Evolutionary conservation across 345 rosid genomes (phyloP).

Genomic region (Anastatica hierochuntica): DNA sequence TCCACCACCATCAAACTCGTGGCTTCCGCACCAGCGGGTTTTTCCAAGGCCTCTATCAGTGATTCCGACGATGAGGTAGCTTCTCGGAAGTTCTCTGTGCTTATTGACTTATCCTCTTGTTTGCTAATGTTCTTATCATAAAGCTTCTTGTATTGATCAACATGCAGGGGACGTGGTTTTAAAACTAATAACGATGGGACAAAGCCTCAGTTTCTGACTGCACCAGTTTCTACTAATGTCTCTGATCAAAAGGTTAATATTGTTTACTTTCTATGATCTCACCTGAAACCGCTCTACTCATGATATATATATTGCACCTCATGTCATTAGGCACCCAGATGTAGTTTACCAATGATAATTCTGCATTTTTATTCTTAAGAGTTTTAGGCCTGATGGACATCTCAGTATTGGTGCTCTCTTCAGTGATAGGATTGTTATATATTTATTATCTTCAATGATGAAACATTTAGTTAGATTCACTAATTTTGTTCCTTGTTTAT

Average conservation of each 20-base stretch:
- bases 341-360: not conserved
- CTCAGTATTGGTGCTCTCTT: slow-evolving; percentile 32
- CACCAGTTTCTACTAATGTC: slow-evolving; percentile 40
- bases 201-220: slow-evolving; percentile 39
- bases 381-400: slow-evolving; percentile 44
- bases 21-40: slow-evolving; percentile 34
- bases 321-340: not conserved
- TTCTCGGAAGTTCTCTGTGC: not conserved
- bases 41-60: slow-evolving; percentile 48
- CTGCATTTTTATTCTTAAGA: slow-evolving; percentile 36
- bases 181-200: slow-evolving; percentile 47
- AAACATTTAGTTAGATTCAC: slow-evolving; percentile 5
- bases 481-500: slow-evolving; percentile 10
- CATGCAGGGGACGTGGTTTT: slow-evolving; percentile 82
- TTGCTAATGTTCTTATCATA: not conserved
- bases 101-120: not conserved
- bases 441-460: not conserved
- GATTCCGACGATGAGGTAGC: slow-evolving; percentile 85
- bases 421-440: not conserved
- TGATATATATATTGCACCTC: not conserved
- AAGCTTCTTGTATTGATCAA: slow-evolving; percentile 8
- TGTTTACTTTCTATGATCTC: slow-evolving; percentile 6
- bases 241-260: slow-evolving; percentile 47
- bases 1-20: slow-evolving; percentile 41
- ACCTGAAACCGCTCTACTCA: slow-evolving; percentile 2